Percentiles rank a stretch among this genome's conserved stretches.
These are phyloP conservation scores for Lachnellula suecica DNA, from an alignment of 2,329 filamentous ascomycete species.

Conservation along the genomic window DNA sequence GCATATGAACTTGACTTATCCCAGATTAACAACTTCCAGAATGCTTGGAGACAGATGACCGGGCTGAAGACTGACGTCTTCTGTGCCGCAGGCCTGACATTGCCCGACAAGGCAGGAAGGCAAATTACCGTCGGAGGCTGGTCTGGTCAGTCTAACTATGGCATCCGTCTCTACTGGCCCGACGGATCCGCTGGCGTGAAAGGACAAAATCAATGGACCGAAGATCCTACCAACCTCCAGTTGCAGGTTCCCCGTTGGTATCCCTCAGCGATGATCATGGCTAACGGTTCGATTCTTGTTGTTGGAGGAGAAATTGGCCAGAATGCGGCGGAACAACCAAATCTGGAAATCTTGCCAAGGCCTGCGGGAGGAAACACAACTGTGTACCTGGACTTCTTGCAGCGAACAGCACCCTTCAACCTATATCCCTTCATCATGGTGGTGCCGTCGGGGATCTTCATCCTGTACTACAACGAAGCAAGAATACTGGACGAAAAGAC, in stretches of 20 bases:
- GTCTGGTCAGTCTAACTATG: conserved; percentile 61
- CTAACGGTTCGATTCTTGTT: conserved; percentile 63
- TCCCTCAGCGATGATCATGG: conserved; percentile 60
- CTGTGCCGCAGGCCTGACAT: conserved; percentile 61
- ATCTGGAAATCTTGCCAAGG: conserved; percentile 62
- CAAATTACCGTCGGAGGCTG: conserved; percentile 69
- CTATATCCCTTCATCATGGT: conserved; percentile 64
- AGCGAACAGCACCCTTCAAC: conserved; percentile 64
- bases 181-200: conserved; percentile 56
- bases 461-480: conserved; percentile 65
- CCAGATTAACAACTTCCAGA: conserved; percentile 49
- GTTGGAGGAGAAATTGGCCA: conserved; percentile 63
- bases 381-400: conserved; percentile 54
- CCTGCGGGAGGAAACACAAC: conserved; percentile 9
- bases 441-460: conserved; percentile 61
- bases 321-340: conserved; percentile 60
- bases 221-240: conserved; percentile 51
- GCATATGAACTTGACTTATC: conserved; percentile 65
- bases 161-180: conserved; percentile 60
- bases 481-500: conserved; percentile 60
- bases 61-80: conserved; percentile 64
- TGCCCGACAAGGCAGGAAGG: conserved; percentile 63
- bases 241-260: conserved; percentile 65
- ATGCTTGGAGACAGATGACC: conserved; percentile 61
- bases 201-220: conserved; percentile 63